Evolutionary conservation across 768 basidiomycete genomes (phyloP).

Genomic region (Boletus bicolor): DNA sequence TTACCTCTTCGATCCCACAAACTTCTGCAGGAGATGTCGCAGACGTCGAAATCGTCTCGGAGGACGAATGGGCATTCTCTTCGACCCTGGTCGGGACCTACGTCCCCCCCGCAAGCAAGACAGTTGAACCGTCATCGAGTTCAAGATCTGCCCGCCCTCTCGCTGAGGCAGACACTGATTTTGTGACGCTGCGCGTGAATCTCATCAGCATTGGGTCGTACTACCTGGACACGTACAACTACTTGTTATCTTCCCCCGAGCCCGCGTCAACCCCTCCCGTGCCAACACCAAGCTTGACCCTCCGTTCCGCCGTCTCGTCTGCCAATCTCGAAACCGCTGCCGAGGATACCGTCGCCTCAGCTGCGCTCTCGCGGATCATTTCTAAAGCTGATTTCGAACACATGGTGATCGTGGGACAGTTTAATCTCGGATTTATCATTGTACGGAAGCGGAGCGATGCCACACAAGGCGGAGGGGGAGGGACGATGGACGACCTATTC

Average conservation of each 20-base stretch:
- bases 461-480: not conserved
- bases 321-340: slow-evolving; percentile 38
- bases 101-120: slow-evolving; percentile 14
- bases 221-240: slow-evolving; percentile 19
- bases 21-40: not conserved
- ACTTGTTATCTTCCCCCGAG: not conserved
- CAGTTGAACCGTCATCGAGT: not conserved
- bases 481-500: slow-evolving; percentile 79
- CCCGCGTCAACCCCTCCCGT: not conserved
- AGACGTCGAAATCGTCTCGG: slow-evolving; percentile 5
- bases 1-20: not conserved
- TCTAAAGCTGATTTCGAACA: slow-evolving; percentile 77
- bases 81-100: slow-evolving; percentile 28
- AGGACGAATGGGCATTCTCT: slow-evolving; percentile 21
- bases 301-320: slow-evolving; percentile 24
- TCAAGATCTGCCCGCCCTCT: not conserved
- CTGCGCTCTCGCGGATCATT: slow-evolving; percentile 79
- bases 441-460: slow-evolving; percentile 51
- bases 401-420: slow-evolving; percentile 92
- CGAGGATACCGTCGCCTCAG: slow-evolving; percentile 54
- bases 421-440: slow-evolving; percentile 94
- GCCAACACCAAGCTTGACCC: slow-evolving; percentile 4
- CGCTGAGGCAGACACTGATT: not conserved
- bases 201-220: slow-evolving; percentile 19
- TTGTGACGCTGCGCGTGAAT: slow-evolving; percentile 21